Conservation (phyloP, 1,284 basidiomycete genomes). For the Boletus sp. region DNA sequence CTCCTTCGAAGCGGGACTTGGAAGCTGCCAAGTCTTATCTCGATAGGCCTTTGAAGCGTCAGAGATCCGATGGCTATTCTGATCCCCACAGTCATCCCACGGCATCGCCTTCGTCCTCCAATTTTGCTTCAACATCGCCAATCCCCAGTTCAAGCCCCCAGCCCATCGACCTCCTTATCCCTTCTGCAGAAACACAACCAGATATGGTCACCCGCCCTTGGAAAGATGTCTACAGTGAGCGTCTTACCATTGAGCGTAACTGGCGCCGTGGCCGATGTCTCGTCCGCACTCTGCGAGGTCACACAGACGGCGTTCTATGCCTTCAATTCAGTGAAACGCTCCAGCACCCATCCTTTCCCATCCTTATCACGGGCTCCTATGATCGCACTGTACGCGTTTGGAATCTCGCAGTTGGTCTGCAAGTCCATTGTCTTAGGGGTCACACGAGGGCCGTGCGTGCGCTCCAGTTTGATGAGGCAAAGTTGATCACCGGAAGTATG, state of each 20-base stretch:
- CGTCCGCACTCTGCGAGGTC: conserved; percentile 83
- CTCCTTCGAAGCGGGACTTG: conserved; percentile 37
- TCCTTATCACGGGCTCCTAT: conserved; percentile 97
- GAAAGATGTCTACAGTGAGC: conserved; percentile 99
- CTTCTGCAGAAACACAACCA: conserved; percentile 4
- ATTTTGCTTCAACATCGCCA: conserved; percentile 18
- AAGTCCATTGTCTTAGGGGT: conserved; percentile 81
- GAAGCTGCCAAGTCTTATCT: conserved; percentile 29
- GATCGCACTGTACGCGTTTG: conserved; percentile 94
- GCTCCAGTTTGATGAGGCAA: conserved; percentile 93
- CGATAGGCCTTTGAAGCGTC: conserved; percentile 49
- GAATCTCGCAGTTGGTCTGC: conserved; percentile 91
- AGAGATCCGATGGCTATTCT: conserved; percentile 34
- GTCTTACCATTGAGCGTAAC: conserved; percentile 92
- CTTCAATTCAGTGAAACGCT: conserved; percentile 91
- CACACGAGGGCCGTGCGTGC: conserved; percentile 91
- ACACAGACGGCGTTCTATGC: conserved; percentile 97
- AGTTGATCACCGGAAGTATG: conserved; percentile 96
- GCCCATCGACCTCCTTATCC: conserved; percentile 18
- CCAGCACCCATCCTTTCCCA: conserved; percentile 80
- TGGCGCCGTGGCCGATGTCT: conserved; percentile 93
- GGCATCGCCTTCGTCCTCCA: conserved; percentile 1
- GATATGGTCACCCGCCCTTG: conserved; percentile 75
- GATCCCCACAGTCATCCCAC: not conserved
- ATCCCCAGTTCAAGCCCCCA: conserved; percentile 11